These are phyloP conservation scores for Fusarium oxysporum DNA, from an alignment of 2,329 filamentous ascomycete species.

Conservation along the genomic window DNA sequence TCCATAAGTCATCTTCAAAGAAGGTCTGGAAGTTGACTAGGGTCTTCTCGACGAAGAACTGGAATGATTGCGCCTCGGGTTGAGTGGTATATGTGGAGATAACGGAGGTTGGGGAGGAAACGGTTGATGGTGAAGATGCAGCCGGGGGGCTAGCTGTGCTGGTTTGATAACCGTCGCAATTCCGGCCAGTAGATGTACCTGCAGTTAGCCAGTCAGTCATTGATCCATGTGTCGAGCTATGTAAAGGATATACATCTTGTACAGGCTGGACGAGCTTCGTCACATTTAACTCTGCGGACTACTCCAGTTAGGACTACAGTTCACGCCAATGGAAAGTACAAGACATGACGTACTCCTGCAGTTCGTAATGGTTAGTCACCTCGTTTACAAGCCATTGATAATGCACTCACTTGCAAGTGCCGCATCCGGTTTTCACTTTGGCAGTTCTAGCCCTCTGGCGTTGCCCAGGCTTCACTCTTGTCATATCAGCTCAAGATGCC, in stretches of 20 bases:
- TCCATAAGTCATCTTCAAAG: constrained; percentile 25
- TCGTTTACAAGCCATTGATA: fast-evolving
- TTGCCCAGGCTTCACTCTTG: constrained; percentile 22
- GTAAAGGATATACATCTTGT: background rate
- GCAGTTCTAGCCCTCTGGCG: constrained; percentile 3
- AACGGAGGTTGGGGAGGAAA: background rate
- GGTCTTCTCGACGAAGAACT: constrained; percentile 30
- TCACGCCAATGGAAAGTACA: fast-evolving
- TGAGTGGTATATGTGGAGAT: background rate
- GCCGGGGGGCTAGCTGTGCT: background rate
- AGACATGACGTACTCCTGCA: constrained; percentile 9
- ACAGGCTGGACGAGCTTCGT: constrained; percentile 16
- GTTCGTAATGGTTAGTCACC: background rate
- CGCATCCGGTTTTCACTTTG: constrained; percentile 23
- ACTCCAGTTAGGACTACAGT: background rate
- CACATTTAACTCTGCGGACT: constrained; percentile 32
- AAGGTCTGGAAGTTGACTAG: constrained; percentile 26
- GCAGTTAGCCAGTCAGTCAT: background rate
- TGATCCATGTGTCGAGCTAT: fast-evolving
- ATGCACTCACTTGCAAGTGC: constrained; percentile 25
- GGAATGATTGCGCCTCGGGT: constrained; percentile 13
- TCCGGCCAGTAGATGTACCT: constrained; percentile 28
- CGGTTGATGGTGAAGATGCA: background rate
- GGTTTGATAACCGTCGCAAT: constrained; percentile 17
- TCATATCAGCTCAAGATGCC: constrained; percentile 3